Evolutionary conservation across 2,329 filamentous ascomycete genomes (phyloP), one percentile per base, ranked within the genome.

Genomic region (Cadophora luteo-olivacea): DNA sequence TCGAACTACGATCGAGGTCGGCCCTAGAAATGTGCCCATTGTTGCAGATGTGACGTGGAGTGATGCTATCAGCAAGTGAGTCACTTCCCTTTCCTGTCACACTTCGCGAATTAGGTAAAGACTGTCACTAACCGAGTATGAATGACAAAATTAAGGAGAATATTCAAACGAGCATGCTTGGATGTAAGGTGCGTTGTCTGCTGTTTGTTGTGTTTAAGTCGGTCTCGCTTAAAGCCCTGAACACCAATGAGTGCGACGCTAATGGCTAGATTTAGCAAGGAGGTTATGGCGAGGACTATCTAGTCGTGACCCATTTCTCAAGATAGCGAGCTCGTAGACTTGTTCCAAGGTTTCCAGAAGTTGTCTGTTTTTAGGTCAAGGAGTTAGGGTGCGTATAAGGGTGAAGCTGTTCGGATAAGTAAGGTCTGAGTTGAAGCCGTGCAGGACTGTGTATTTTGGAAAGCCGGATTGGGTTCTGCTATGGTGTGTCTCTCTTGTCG

Each of bases 141-240:
- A 22, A 7, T 19, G 45, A 33, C 8, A 55, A 25, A 16, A 4
- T 5, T 29, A 24, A 24, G 51, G 11, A 54, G 25, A 32, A 54
- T 6, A 29, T 33, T 8, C 25, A 55, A 5, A 55, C 12, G 29
- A 55, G 52, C 14, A 33, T 55, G 16, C 19, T 55, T 33, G 12
- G 33, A 6, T 16, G 12, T 49, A 22, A 22, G 25, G n/a, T 19
- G 25, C 14, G 4, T 19, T 32, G 1, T 19, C 14, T 33, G 19
- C 33, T 29, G 6, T 49, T 45, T 49, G 45, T 22, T 55, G 32
- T 55, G 11, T 32, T 55, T 54, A n/a, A 14, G 29, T 33, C 1
- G 6, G 52, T 19, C 52, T 55, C 52, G 52, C 52, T 55, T 55
- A 33, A 55, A 25, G 25, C 52, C 52, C 52, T 33, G 25, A 33